Percentiles rank a stretch among this genome's conserved stretches.
Conservation (phyloP, 371 early-diverging fungal species). For the Syncephalastrum racemosum region DNA sequence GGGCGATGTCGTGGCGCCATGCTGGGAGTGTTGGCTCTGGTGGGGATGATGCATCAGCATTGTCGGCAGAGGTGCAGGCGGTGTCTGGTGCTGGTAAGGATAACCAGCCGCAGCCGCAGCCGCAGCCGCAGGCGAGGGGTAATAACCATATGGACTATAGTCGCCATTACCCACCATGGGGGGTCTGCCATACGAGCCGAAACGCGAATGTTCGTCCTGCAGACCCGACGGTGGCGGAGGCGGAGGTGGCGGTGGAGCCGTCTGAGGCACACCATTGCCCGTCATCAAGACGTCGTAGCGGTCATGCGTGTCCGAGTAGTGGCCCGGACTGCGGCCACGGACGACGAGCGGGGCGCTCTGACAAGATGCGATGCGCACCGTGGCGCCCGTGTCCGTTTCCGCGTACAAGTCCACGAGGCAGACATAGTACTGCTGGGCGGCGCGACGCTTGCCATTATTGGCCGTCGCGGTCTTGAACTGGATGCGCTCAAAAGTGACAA, state of each 20-base stretch:
- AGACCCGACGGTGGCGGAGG: slow-evolving; percentile 10
- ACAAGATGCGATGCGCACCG: slow-evolving; percentile 63
- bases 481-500: slow-evolving; percentile 87
- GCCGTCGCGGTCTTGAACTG: slow-evolving; percentile 96
- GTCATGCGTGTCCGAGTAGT: slow-evolving; percentile 71
- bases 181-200: slow-evolving; percentile 11
- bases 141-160: slow-evolving; percentile 31
- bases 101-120: neutral
- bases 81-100: too few relatives aligned
- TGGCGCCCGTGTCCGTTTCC: slow-evolving; percentile 53
- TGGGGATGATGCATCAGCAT: too few relatives aligned
- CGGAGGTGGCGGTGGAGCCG: slow-evolving; percentile 16
- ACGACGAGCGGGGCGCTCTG: slow-evolving; percentile 87
- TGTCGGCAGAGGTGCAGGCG: too few relatives aligned
- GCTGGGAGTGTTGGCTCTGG: too few relatives aligned
- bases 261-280: slow-evolving; percentile 7
- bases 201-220: too few relatives aligned
- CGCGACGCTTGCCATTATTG: slow-evolving; percentile 87
- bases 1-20: too few relatives aligned
- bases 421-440: slow-evolving; percentile 91
- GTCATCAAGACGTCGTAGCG: slow-evolving; percentile 14
- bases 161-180: slow-evolving; percentile 28
- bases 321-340: slow-evolving; percentile 93
- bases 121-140: slow-evolving; percentile 6
- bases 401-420: slow-evolving; percentile 72